Percentiles rank a stretch among this genome's conserved stretches.
Evolutionary conservation across 1,139 yeast species (phyloP).

Genomic region (Taphrina confusa): DNA sequence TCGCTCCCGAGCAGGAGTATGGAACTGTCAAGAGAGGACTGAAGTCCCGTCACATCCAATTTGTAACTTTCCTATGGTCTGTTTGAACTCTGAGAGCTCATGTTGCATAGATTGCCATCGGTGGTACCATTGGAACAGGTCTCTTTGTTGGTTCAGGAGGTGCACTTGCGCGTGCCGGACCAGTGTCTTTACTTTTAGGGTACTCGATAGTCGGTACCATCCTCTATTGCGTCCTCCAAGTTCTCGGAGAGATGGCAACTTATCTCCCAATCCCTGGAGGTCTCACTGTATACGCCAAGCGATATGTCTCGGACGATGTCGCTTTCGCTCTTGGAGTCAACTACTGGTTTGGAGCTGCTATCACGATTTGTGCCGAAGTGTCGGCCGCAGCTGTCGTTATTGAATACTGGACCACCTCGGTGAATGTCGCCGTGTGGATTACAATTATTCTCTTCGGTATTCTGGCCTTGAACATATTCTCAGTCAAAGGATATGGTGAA

Average conservation of each 20-base stretch:
- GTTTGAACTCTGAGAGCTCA: background rate
- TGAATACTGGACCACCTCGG: constrained; percentile 44
- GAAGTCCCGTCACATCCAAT: constrained; percentile 52
- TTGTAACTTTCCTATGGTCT: background rate
- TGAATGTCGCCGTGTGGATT: constrained; percentile 67
- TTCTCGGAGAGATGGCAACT: constrained; percentile 86
- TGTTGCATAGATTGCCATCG: constrained; percentile 61
- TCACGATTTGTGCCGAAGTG: constrained; percentile 55
- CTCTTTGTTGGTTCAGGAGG: constrained; percentile 64
- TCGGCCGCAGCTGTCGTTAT: constrained; percentile 48
- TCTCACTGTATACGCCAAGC: constrained; percentile 49
- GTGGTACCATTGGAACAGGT: constrained; percentile 65
- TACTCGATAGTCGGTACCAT: constrained; percentile 62
- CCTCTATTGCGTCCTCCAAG: constrained; percentile 67
- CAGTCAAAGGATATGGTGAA: constrained; percentile 57
- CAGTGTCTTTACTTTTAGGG: constrained; percentile 61
- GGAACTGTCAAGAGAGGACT: constrained; percentile 53
- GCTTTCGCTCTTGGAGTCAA: constrained; percentile 73
- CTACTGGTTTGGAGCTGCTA: constrained; percentile 86
- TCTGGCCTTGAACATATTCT: constrained; percentile 45
- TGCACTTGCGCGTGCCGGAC: constrained; percentile 64
- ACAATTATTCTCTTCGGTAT: constrained; percentile 63
- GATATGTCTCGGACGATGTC: constrained; percentile 43
- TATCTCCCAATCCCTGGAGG: constrained; percentile 81
- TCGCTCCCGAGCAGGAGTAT: constrained; percentile 1